A percentile compares a stretch with the other conserved stretches of the same genome.
Evolutionary conservation across 495 filamentous ascomycete genomes (phyloP).

Genomic region (Xylaria telfairii): DNA sequence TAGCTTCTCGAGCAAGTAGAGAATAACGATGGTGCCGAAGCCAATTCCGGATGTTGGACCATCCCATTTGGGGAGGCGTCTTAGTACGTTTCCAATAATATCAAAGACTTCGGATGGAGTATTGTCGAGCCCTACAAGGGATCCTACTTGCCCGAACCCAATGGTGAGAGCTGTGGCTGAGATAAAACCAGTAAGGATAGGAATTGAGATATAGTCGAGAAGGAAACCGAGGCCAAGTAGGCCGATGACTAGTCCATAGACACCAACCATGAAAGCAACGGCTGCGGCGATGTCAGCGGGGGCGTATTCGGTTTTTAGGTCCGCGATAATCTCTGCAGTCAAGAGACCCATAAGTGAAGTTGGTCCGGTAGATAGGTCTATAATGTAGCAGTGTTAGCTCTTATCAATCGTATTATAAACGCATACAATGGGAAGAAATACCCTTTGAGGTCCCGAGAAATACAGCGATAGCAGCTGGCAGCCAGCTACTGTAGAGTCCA

Average conservation of each 20-base stretch:
- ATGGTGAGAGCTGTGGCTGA: conserved; percentile 57
- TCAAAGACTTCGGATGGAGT: conserved; percentile 48
- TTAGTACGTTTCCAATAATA: conserved; percentile 52
- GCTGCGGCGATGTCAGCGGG: conserved; percentile 54
- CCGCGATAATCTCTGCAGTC: conserved; percentile 54
- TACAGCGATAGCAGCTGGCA: conserved; percentile 55
- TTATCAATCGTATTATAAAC: not conserved
- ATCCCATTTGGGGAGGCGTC: conserved; percentile 46
- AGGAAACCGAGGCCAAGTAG: conserved; percentile 59
- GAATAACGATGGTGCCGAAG: conserved; percentile 51
- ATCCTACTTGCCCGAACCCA: conserved; percentile 53
- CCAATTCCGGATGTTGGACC: conserved; percentile 53
- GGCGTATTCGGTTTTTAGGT: conserved; percentile 45
- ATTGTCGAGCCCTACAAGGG: conserved; percentile 51
- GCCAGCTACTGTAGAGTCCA: conserved; percentile 60
- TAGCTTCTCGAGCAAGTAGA: conserved; percentile 50
- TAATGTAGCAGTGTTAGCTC: not conserved
- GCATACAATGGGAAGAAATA: conserved; percentile 30
- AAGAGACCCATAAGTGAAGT: conserved; percentile 59
- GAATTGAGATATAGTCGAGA: conserved; percentile 58
- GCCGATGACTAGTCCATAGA: conserved; percentile 56
- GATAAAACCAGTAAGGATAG: conserved; percentile 58
- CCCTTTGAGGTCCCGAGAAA: conserved; percentile 65
- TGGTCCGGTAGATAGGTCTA: conserved; percentile 58
- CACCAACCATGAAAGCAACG: conserved; percentile 57